Percentiles rank a stretch among this genome's conserved stretches.
Conservation (phyloP, 441 rosid species). For the Biscutella laevigata region DNA sequence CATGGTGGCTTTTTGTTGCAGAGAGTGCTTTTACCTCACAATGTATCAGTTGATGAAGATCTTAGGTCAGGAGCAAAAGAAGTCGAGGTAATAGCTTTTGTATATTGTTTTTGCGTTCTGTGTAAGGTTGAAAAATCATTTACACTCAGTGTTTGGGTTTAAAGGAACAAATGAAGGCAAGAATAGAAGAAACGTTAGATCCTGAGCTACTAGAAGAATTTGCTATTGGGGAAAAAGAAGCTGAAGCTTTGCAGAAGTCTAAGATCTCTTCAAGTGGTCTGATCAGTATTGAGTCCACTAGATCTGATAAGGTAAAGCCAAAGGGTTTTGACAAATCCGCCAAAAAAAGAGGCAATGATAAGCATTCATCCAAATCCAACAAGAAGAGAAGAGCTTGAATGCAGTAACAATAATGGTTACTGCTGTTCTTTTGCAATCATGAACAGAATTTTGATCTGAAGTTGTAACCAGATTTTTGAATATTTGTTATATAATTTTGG, state of each 20-base stretch:
- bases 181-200: conserved; percentile 46
- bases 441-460: conserved; percentile 7
- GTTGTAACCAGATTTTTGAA: not conserved
- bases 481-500: not conserved
- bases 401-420: too few relatives aligned
- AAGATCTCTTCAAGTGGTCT: conserved; percentile 50
- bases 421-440: not conserved
- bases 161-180: conserved; percentile 64
- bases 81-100: conserved; percentile 54
- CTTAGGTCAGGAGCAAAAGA: conserved; percentile 77
- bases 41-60: conserved; percentile 78
- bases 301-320: conserved; percentile 32
- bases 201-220: conserved; percentile 60
- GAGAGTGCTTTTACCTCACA: conserved; percentile 64
- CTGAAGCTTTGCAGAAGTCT: conserved; percentile 58
- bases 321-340: conserved; percentile 34
- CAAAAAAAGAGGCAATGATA: conserved; percentile 56
- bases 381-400: conserved; percentile 51
- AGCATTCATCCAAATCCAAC: conserved; percentile 37
- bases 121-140: not conserved
- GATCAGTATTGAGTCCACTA: conserved; percentile 58
- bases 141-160: not conserved
- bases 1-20: conserved; percentile 30
- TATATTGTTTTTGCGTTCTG: not conserved
- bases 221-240: conserved; percentile 55